A percentile compares a stretch with the other conserved stretches of the same genome.
These are phyloP conservation scores for Calvatia gigantea DNA, from an alignment of 768 basidiomycete genomes.

Conservation along the genomic window DNA sequence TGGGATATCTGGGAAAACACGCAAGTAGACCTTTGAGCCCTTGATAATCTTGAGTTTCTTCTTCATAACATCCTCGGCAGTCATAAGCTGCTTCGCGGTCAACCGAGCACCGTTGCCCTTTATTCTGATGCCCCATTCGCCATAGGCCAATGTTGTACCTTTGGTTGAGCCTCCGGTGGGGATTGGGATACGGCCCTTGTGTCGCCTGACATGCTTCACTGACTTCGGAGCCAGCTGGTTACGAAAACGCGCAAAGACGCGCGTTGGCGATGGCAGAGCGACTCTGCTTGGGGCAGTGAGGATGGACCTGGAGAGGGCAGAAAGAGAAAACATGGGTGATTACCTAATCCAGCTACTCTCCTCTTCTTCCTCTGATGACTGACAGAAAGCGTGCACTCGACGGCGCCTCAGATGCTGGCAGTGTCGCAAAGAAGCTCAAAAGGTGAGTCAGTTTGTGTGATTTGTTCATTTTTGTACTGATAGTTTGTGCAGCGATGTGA, in stretches of 20 bases:
- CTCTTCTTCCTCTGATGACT: constrained; percentile 41
- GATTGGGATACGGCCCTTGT: constrained; percentile 86
- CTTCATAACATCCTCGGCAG: constrained; percentile 85
- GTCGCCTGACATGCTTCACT: constrained; percentile 82
- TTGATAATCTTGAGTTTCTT: constrained; percentile 88
- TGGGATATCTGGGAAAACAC: constrained; percentile 95
- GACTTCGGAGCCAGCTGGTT: constrained; percentile 77
- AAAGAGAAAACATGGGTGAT: constrained; percentile 41
- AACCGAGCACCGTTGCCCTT: constrained; percentile 78
- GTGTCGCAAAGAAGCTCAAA: constrained; percentile 58
- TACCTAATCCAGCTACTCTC: constrained; percentile 19
- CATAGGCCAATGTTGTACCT: constrained; percentile 89
- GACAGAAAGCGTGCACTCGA: constrained; percentile 65
- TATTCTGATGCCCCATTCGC: constrained; percentile 90
- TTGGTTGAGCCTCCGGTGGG: constrained; percentile 89
- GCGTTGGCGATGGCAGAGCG: constrained; percentile 27
- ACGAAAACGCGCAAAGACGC: constrained; percentile 42
- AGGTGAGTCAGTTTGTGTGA: constrained; percentile 42
- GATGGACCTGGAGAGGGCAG: constrained; percentile 30
- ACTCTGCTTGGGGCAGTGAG: constrained; percentile 17
- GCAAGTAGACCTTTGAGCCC: constrained; percentile 79
- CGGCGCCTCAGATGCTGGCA: constrained; percentile 40
- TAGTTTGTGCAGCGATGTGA: constrained; percentile 60
- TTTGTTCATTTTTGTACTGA: constrained; percentile 13
- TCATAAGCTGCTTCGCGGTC: constrained; percentile 85